Evolutionary conservation across 2,329 filamentous ascomycete genomes (phyloP).

Genomic region (Scytalidium sp.): DNA sequence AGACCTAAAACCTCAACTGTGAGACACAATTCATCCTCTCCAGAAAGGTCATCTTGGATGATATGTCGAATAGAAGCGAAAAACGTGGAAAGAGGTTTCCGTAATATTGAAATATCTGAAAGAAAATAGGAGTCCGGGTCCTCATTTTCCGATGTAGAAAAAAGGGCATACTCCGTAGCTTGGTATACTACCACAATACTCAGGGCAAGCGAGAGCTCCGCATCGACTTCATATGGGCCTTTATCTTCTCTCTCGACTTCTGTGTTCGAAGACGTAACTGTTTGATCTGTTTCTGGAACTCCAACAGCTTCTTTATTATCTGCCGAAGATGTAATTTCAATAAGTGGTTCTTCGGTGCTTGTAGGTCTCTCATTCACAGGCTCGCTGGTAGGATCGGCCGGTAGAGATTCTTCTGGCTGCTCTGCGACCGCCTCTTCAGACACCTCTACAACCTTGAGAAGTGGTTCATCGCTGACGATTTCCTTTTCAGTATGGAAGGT

Average conservation of each 20-base stretch:
- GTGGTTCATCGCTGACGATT: not conserved
- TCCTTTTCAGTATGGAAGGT: not conserved
- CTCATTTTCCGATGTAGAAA: constrained; percentile 51
- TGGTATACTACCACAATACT: constrained; percentile 53
- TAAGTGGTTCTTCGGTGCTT: not conserved
- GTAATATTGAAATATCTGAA: constrained; percentile 50
- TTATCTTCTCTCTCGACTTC: not conserved
- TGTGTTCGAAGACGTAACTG: not conserved
- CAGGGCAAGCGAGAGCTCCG: constrained; percentile 14
- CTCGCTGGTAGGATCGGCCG: not conserved
- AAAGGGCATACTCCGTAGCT: constrained; percentile 53
- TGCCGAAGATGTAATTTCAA: not conserved
- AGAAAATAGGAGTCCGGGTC: constrained; percentile 54
- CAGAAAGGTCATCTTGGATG: constrained; percentile 50
- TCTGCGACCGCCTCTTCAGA: not conserved
- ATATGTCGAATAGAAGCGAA: constrained; percentile 53
- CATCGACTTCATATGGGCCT: not conserved
- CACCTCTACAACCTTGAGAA: not conserved
- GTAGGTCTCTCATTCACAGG: not conserved
- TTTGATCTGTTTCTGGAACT: not conserved
- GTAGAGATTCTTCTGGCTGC: not conserved
- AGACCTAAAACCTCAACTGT: constrained; percentile 52
- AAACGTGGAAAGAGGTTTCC: constrained; percentile 50
- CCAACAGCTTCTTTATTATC: not conserved
- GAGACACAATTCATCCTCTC: constrained; percentile 55